These are phyloP conservation scores for Clarireedia homoeocarpa DNA, from an alignment of 2,329 filamentous ascomycete species.

Conservation along the genomic window DNA sequence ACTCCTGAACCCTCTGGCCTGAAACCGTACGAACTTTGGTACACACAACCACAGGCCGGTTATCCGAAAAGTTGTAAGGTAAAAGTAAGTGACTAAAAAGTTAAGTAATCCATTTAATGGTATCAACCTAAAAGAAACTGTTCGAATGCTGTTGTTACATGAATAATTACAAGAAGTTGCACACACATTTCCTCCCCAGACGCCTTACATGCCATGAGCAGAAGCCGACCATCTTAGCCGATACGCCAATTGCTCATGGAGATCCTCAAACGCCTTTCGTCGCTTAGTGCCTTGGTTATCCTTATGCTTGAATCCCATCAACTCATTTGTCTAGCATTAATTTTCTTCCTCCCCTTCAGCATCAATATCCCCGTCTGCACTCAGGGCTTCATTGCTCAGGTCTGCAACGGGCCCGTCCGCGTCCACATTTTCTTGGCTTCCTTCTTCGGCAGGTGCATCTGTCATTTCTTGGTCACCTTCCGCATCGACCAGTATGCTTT, in stretches of 20 bases:
- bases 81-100: no score
- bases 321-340: not conserved
- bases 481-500: constrained; percentile 12
- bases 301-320: not conserved
- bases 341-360: constrained; percentile 2
- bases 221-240: not conserved
- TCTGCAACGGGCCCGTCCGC: not conserved
- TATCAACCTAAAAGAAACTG: not conserved
- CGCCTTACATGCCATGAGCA: not conserved
- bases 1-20: no score
- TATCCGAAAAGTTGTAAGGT: no score
- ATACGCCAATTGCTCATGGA: not conserved
- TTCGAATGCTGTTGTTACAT: constrained; percentile 1
- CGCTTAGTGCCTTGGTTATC: not conserved
- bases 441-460: constrained; percentile 18
- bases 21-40: no score
- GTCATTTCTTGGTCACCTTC: constrained; percentile 30
- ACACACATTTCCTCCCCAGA: not conserved
- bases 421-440: not conserved
- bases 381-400: not conserved
- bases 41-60: no score
- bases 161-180: constrained; percentile 4
- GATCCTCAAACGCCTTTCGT: constrained; percentile 3
- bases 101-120: not conserved
- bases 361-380: not conserved